These are phyloP conservation scores for Pseudogymnoascus sp. DNA, from an alignment of 2,329 filamentous ascomycete species.

Conservation along the genomic window DNA sequence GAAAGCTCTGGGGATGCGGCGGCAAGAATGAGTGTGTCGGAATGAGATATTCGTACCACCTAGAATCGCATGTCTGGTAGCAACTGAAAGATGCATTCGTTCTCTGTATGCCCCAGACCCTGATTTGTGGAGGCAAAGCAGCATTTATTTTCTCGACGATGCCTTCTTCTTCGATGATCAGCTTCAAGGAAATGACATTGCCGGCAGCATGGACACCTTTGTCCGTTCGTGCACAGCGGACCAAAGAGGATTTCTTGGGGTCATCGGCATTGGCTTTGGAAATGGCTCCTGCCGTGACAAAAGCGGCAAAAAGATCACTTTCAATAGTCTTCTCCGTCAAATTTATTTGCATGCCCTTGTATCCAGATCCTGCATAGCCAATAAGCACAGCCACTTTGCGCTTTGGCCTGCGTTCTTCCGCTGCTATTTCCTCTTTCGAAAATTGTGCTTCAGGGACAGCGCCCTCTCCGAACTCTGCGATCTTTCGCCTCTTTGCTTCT, in stretches of 20 bases:
- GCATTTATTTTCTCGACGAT: slow-evolving; percentile 88
- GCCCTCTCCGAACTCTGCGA: slow-evolving; percentile 36
- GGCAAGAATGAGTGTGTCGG: slow-evolving; percentile 89
- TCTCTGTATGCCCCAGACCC: slow-evolving; percentile 87
- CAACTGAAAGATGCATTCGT: slow-evolving; percentile 89
- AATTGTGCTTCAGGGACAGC: slow-evolving; percentile 39
- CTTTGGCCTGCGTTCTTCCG: slow-evolving; percentile 83
- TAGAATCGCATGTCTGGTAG: slow-evolving; percentile 89
- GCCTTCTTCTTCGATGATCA: slow-evolving; percentile 87
- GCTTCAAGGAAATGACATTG: slow-evolving; percentile 89
- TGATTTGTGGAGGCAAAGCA: slow-evolving; percentile 76
- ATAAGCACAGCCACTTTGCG: slow-evolving; percentile 93
- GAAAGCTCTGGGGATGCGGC: slow-evolving; percentile 78
- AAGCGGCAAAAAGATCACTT: slow-evolving; percentile 86
- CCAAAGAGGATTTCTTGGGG: slow-evolving; percentile 89
- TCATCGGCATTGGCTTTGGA: slow-evolving; percentile 96
- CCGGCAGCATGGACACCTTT: slow-evolving; percentile 96
- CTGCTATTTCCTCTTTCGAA: slow-evolving; percentile 75
- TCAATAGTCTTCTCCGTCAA: slow-evolving; percentile 85
- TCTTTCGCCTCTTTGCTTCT: slow-evolving; percentile 47
- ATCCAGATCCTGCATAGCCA: slow-evolving; percentile 92
- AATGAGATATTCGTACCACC: slow-evolving; percentile 96
- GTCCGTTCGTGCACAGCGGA: slow-evolving; percentile 90
- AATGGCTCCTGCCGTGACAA: slow-evolving; percentile 85
- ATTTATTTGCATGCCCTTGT: slow-evolving; percentile 94